Percentiles rank a stretch among this genome's conserved stretches.
Evolutionary conservation across 805 yeast species (phyloP).

Genomic region (Zygosaccharomyces bisporus): DNA sequence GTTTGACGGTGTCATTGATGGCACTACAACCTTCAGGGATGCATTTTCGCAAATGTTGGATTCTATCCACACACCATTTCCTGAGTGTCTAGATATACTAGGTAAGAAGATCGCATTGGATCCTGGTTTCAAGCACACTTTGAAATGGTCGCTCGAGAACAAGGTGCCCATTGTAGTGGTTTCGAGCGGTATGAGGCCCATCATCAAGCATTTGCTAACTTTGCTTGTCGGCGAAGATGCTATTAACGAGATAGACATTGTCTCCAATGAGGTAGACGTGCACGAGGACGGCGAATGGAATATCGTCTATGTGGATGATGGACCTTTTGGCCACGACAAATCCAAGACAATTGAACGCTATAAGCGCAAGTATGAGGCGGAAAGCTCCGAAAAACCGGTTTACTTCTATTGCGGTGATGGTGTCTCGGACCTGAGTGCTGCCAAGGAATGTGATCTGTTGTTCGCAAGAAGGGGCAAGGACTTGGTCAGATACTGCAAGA

Average conservation of each 20-base stretch:
- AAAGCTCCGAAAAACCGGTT: conserved; percentile 45
- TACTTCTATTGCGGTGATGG: conserved; percentile 97
- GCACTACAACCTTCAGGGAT: conserved; percentile 65
- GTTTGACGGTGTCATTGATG: conserved; percentile 70
- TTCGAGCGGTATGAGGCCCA: conserved; percentile 91
- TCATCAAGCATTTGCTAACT: conserved; percentile 71
- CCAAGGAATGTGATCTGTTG: conserved; percentile 86
- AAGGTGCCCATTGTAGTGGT: conserved; percentile 83
- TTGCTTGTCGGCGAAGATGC: conserved; percentile 77
- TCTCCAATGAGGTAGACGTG: conserved; percentile 69
- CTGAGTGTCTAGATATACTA: conserved; percentile 72
- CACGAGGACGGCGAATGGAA: conserved; percentile 67
- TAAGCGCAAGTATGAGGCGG: conserved; percentile 33
- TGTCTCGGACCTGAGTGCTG: conserved; percentile 91
- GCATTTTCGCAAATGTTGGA: conserved; percentile 83
- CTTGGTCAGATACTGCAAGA: conserved; percentile 75
- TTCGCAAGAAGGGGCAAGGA: conserved; percentile 94
- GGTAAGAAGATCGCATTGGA: conserved; percentile 69
- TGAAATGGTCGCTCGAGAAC: conserved; percentile 68
- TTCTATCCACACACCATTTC: conserved; percentile 70
- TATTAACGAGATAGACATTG: conserved; percentile 65
- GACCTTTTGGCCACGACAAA: conserved; percentile 93
- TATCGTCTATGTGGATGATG: conserved; percentile 78
- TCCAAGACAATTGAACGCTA: conserved; percentile 64
- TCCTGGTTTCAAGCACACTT: conserved; percentile 83